Evolutionary conservation across 805 yeast genomes (phyloP).

Genomic region (Candida jianshihensis): DNA sequence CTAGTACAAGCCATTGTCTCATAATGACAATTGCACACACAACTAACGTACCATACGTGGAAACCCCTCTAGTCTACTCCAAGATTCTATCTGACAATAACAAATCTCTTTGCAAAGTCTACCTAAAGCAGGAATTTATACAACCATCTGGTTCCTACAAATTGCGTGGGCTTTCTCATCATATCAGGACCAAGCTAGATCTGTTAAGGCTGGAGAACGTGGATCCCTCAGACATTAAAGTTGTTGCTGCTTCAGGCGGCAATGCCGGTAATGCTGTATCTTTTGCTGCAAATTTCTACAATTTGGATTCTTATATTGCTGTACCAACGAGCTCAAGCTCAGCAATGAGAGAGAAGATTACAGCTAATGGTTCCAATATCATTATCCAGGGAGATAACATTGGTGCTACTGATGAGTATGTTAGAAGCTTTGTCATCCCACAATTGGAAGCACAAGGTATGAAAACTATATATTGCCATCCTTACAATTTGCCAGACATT

Average conservation of each 20-base stretch:
- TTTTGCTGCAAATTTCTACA: slow-evolving; percentile 32
- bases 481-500: slow-evolving; percentile 42
- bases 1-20: not conserved
- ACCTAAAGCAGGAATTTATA: slow-evolving; percentile 42
- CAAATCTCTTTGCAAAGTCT: slow-evolving; percentile 30
- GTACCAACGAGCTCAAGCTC: slow-evolving; percentile 45
- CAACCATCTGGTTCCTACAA: slow-evolving; percentile 57
- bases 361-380: slow-evolving; percentile 43
- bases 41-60: slow-evolving; percentile 13
- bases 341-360: slow-evolving; percentile 39
- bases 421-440: slow-evolving; percentile 26
- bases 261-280: slow-evolving; percentile 53
- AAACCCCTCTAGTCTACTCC: slow-evolving; percentile 34
- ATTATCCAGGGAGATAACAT: slow-evolving; percentile 38
- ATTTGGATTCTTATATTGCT: slow-evolving; percentile 45
- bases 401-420: slow-evolving; percentile 44
- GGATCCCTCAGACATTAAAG: slow-evolving; percentile 25
- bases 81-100: slow-evolving; percentile 23
- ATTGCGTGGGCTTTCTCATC: slow-evolving; percentile 46
- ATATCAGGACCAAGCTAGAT: slow-evolving; percentile 23
- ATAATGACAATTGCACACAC: not conserved
- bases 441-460: slow-evolving; percentile 11
- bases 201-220: slow-evolving; percentile 26
- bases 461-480: slow-evolving; percentile 45
- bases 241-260: slow-evolving; percentile 50